phyloP scores from a whole-genome alignment of 164 flowering plant genomes.

The Houttuynia cordata region DNA sequence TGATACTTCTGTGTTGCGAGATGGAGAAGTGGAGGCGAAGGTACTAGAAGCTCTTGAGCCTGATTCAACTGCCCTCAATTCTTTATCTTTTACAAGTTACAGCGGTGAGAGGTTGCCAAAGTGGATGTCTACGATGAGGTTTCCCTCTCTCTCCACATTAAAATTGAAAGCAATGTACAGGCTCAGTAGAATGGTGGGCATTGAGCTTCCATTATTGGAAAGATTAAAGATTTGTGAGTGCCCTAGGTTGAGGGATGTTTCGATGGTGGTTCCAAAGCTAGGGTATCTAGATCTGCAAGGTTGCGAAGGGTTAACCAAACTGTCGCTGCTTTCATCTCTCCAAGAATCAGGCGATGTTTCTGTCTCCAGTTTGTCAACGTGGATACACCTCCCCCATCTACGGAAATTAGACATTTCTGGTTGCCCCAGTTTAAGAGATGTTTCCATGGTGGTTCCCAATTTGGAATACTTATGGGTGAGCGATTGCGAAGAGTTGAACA shows the following conservation, averaged over 20 bases:
- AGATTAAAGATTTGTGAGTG: not conserved
- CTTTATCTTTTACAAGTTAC: slow-evolving; percentile 6
- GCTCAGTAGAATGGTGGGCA: slow-evolving; percentile 12
- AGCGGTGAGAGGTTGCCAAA: slow-evolving; percentile 15
- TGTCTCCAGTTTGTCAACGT: too few relatives aligned
- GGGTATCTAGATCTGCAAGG: not conserved
- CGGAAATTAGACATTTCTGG: not conserved
- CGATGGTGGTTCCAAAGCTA: slow-evolving; percentile 12
- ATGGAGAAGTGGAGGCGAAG: slow-evolving; percentile 1
- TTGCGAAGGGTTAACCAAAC: not conserved
- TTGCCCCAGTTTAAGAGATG: not conserved
- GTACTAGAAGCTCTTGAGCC: slow-evolving; percentile 21
- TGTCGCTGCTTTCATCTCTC: not conserved
- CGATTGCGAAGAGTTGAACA: too few relatives aligned
- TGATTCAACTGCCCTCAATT: slow-evolving; percentile 3
- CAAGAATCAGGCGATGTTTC: too few relatives aligned
- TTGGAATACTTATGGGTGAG: too few relatives aligned
- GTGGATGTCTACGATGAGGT: slow-evolving; percentile 19
- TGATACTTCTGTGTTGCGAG: not conserved
- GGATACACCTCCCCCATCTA: too few relatives aligned
- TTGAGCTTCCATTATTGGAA: slow-evolving; percentile 16
- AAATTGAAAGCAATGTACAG: not conserved
- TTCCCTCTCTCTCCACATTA: slow-evolving; percentile 4
- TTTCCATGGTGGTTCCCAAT: too few relatives aligned
- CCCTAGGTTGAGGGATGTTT: slow-evolving; percentile 5